A percentile compares a stretch with the other conserved stretches of the same genome.
Conservation (phyloP, 2,329 filamentous ascomycete genomes). For the Cordyceps farinosa region DNA sequence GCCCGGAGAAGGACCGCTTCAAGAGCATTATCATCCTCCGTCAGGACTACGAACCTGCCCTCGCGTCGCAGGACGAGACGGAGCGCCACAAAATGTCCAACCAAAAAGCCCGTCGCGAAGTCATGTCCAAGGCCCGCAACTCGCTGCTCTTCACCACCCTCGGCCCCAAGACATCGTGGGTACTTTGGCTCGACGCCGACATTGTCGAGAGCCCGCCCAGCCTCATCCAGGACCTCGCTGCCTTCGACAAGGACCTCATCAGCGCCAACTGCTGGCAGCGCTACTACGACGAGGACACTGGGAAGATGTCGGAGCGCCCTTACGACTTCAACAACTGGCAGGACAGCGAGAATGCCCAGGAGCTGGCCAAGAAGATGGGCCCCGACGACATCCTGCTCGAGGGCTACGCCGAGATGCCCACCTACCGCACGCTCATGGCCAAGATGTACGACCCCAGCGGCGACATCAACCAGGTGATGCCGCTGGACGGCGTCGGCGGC, state of each 20-base stretch:
- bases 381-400: slow-evolving; percentile 91
- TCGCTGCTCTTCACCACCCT: slow-evolving; percentile 93
- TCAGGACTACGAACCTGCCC: slow-evolving; percentile 85
- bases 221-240: slow-evolving; percentile 87
- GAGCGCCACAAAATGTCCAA: slow-evolving; percentile 90
- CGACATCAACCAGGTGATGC: slow-evolving; percentile 60
- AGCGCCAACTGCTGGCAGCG: slow-evolving; percentile 95
- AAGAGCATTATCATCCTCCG: slow-evolving; percentile 90
- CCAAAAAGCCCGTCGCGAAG: slow-evolving; percentile 79
- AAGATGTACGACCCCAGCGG: slow-evolving; percentile 63
- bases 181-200: slow-evolving; percentile 92
- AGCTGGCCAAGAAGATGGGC: slow-evolving; percentile 74
- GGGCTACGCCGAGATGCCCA: slow-evolving; percentile 89
- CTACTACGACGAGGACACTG: slow-evolving; percentile 66
- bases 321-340: slow-evolving; percentile 99
- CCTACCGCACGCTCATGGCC: slow-evolving; percentile 88
- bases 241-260: slow-evolving; percentile 84
- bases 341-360: slow-evolving; percentile 75
- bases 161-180: slow-evolving; percentile 88
- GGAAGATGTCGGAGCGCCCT: slow-evolving; percentile 69
- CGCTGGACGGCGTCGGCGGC: slow-evolving; percentile 89
- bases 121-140: slow-evolving; percentile 92
- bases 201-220: slow-evolving; percentile 81
- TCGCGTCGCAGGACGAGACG: slow-evolving; percentile 75
- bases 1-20: slow-evolving; percentile 77